phyloP scores from a whole-genome alignment of 345 rosid species.

The Citrus inodora region DNA sequence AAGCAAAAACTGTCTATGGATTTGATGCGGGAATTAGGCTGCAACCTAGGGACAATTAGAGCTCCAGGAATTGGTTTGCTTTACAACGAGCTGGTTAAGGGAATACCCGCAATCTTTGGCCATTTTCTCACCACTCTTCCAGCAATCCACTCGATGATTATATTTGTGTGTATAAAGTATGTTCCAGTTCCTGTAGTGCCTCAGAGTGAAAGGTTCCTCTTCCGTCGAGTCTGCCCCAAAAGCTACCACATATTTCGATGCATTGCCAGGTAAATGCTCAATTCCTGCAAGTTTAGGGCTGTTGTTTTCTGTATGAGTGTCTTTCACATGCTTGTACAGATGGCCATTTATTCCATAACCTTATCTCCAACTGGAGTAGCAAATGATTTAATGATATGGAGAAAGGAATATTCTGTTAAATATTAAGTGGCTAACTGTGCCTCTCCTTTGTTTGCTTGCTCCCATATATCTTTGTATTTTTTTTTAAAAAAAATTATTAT shows the following conservation, averaged over 20 bases:
- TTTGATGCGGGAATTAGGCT: slow-evolving; percentile 85
- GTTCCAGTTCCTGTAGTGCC: slow-evolving; percentile 97
- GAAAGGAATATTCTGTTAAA: neutral
- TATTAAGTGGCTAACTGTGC: neutral
- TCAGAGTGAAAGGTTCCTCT: slow-evolving; percentile 93
- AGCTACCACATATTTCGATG: slow-evolving; percentile 95
- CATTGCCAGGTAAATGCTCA: slow-evolving; percentile 71
- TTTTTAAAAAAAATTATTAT: neutral
- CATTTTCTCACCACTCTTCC: slow-evolving; percentile 98
- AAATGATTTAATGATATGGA: neutral
- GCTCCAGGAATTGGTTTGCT: slow-evolving; percentile 99
- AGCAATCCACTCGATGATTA: slow-evolving; percentile 96
- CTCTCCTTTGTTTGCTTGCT: neutral
- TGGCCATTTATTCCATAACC: neutral
- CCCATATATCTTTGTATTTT: neutral
- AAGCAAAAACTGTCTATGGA: slow-evolving; percentile 90
- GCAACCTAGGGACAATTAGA: slow-evolving; percentile 93
- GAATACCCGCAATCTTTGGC: slow-evolving; percentile 94
- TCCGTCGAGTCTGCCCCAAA: slow-evolving; percentile 87
- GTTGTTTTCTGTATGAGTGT: neutral
- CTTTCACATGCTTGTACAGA: neutral
- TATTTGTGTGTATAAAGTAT: slow-evolving; percentile 90
- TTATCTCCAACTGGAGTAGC: neutral
- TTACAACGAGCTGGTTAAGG: slow-evolving; percentile 89
- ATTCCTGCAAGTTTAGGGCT: neutral